Percentiles rank a stretch among this genome's conserved stretches.
phyloP scores from a whole-genome alignment of 305 asterid genomes.

The Fraxinus xanthoxyloides region DNA sequence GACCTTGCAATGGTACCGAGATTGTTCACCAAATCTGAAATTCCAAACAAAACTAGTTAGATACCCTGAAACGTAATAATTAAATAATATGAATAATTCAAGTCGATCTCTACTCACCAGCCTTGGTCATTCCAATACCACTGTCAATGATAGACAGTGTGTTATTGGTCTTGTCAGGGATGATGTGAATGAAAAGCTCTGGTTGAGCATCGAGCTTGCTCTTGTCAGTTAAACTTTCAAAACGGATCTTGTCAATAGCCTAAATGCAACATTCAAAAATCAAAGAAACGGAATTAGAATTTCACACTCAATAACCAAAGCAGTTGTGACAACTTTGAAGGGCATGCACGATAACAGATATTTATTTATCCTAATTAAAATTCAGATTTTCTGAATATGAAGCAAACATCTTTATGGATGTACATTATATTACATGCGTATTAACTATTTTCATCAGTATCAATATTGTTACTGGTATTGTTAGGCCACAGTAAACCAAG shows the following conservation, averaged over 20 bases:
- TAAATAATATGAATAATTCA: background rate
- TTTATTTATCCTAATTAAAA: background rate
- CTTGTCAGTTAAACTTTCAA: constrained; percentile 35
- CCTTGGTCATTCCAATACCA: constrained; percentile 32
- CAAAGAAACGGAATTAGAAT: background rate
- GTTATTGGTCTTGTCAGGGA: constrained; percentile 32
- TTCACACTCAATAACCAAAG: background rate
- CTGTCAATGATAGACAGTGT: constrained; percentile 27
- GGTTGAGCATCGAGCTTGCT: constrained; percentile 34
- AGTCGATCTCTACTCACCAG: constrained; percentile 17
- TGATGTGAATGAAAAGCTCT: constrained; percentile 29
- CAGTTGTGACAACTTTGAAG: background rate
- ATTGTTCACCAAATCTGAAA: constrained; percentile 38
- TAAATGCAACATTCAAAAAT: background rate
- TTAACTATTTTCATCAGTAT: background rate
- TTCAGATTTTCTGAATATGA: background rate
- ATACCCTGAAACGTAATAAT: background rate
- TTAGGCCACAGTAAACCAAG: background rate
- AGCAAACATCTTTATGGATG: background rate
- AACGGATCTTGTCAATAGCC: constrained; percentile 33
- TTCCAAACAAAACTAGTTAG: background rate
- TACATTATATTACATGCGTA: background rate
- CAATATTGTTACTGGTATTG: background rate
- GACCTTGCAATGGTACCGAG: constrained; percentile 43
- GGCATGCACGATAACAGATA: background rate